Base-by-base conservation (phyloP, 2,329 filamentous ascomycete species). In the Penicillium aurantiogriseum region DNA sequence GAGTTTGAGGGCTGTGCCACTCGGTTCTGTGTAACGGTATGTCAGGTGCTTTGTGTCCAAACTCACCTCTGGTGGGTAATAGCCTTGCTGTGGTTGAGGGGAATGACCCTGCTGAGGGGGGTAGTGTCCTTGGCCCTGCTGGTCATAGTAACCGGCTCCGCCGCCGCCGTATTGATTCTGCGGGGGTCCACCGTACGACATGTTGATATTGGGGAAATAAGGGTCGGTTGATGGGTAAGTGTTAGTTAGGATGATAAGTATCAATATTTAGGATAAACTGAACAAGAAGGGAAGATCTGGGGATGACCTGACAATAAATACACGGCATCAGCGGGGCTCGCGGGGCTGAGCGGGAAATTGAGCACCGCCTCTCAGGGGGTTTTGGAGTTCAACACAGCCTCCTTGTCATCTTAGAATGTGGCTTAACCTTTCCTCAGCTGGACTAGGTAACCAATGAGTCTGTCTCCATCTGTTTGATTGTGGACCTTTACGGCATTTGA, bases 1-100 rank as follows among this genome's bases (percentile, higher is more conserved):
- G 25, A 7, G 19, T 44, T 19, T 17, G 38, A 35, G 50, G 21
- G 10, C 19, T 15, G 25, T 44, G 39, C 10, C 11, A 31, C 50
- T 45, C 15, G 17, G 29, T 25, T 33, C 3, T 31, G 21, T 44
- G 38, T 4, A 36, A 35, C 15, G 1, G n/a, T 7, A 17, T 17
- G 17, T 50, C 5, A 53, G 6, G n/a, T 23, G 35, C 7, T 19
- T 35, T 15, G 15, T 36, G 11, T 42, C 21, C 23, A 44, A 7
- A 44, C 69, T 66, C 55, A 73, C 71, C 38, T 63, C 61, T 10
- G 62, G 59, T 42, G 61, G 66, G 51, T 69, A 69, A 19, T 67
- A 64, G n/a, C 63, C 63, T 38, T 68, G 63, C 45, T 64, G 66
- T 10, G 60, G 63, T 25, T 59, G 62, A 51, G 62, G 61, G 25